Evolutionary conservation across 371 early-diverging fungal genomes (phyloP), one percentile per base, ranked within the genome.

Genomic region (Lichtheimia corymbifera): DNA sequence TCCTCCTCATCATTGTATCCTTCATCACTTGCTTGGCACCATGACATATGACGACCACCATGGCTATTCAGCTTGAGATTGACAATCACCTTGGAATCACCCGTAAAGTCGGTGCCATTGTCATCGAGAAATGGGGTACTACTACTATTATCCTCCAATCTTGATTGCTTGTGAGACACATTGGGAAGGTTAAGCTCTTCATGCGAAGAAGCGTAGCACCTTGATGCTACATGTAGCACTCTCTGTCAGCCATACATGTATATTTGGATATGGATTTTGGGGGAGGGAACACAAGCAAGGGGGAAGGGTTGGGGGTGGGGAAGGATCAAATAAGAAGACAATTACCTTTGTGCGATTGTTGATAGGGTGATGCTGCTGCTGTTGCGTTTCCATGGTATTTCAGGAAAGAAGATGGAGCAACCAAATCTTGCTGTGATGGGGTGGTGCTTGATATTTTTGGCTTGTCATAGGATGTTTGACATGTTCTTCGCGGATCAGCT

Each of bases 381-480:
- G 22, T 2, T 22, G 28, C 7, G 4, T 28, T 28, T 0, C 7
- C 28, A 28, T 53, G 53, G 6, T 41, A 41, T 22, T 54, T 54
- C 22, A 54, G 22, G n/a, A 54, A 54, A 13, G 54, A 54, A 40
- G 54, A 54, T 14, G 54, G 59, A 6, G 14, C 54, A 22, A 54
- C 54, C 15, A 41, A 41, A 12, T 35, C 35, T 9, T 9, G 22
- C 1, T 22, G 22, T 22, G 5, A 6, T 55, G 53, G 62, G 18
- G 61, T 62, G 18, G 1, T 22, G n/a, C 71, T 55, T 14, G 75
- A 30, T 30, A 3, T 74, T 1, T 63, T 58, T 0, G 64, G 65
- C 2, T 71, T 73, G 35, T 76, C 77, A 53, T 67, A 71, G 4
- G 73, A 76, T 47, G 65, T 56, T 61, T 71, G 72, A 12, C 77